Conservation (phyloP, 768 basidiomycete genomes). For the Lentinula boryana region DNA sequence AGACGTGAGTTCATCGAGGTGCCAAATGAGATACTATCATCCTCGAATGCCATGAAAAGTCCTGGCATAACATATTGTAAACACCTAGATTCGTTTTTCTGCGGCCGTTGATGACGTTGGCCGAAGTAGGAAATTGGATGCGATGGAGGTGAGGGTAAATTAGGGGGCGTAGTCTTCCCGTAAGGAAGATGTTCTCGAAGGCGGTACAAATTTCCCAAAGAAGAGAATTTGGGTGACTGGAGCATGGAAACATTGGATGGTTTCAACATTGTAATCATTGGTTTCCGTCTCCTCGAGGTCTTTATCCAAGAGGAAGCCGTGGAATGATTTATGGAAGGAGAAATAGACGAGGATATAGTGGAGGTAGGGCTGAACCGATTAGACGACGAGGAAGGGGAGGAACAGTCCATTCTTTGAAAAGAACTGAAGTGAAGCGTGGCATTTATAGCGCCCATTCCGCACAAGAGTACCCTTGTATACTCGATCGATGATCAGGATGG, state of each 20-base stretch:
- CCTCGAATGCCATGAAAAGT: conserved; percentile 17
- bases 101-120: neutral
- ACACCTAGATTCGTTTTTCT: conserved; percentile 14
- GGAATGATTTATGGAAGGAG: neutral
- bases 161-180: neutral
- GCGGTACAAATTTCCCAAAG: neutral
- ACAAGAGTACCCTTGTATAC: neutral
- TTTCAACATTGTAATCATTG: neutral
- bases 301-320: neutral
- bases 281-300: neutral
- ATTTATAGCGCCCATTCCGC: neutral
- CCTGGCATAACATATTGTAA: conserved; percentile 15
- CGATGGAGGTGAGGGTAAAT: neutral
- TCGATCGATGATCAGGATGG: neutral
- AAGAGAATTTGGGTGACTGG: neutral
- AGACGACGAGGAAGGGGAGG: neutral
- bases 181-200: neutral
- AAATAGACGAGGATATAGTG: neutral
- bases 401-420: neutral
- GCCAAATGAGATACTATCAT: conserved; percentile 12
- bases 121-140: neutral
- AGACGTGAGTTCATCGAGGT: neutral
- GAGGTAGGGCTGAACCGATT: neutral
- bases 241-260: neutral
- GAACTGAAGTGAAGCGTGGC: neutral